Evolutionary conservation across 1,139 yeast species (phyloP).

Genomic region (Candida dubliniensis): DNA sequence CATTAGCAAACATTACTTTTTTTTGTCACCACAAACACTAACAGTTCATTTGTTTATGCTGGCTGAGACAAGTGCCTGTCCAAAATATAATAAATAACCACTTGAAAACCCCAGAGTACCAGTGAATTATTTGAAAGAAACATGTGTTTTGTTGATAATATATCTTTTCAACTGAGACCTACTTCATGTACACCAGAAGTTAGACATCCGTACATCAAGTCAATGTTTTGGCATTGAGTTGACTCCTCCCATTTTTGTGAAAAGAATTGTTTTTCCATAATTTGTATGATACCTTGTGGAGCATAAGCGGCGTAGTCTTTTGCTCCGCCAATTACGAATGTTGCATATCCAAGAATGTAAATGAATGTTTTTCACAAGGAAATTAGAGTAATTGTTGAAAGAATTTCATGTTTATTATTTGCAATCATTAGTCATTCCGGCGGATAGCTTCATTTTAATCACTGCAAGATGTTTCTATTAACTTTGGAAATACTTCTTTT

Average conservation of each 20-base stretch:
- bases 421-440: conserved; percentile 6
- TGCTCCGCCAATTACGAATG: not conserved
- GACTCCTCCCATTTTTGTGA: not conserved
- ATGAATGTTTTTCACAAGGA: conserved; percentile 3
- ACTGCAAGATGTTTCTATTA: not conserved
- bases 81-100: conserved; percentile 8
- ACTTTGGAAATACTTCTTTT: not conserved
- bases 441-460: not conserved
- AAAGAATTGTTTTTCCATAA: not conserved
- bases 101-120: not conserved
- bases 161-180: not conserved
- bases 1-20: too few species aligned
- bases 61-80: conserved; percentile 2
- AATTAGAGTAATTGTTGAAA: not conserved
- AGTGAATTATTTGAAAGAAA: conserved; percentile 1
- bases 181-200: not conserved
- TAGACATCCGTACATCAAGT: conserved; percentile 1
- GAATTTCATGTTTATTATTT: not conserved
- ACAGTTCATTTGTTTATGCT: not conserved
- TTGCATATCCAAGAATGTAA: conserved; percentile 2
- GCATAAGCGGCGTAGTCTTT: not conserved
- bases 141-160: not conserved
- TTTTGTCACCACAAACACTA: too few species aligned
- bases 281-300: conserved; percentile 1
- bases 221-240: conserved; percentile 1